Evolutionary conservation across 495 filamentous ascomycete genomes (phyloP), one percentile per base, ranked within the genome.

Genomic region (Corynascus novoguineensis): DNA sequence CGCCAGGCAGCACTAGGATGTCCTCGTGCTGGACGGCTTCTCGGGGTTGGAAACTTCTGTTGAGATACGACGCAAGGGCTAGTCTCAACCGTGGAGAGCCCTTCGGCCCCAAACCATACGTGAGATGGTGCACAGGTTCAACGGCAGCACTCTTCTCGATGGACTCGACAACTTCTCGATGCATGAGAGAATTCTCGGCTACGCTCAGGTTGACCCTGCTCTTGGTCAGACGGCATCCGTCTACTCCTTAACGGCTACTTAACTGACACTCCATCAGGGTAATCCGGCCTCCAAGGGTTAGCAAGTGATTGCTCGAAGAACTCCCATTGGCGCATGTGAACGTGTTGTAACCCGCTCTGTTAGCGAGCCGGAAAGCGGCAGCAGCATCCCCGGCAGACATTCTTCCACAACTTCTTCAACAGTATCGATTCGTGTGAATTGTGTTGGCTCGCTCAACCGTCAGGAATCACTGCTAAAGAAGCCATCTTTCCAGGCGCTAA

Each of bases 51-150:
- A 72, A 68, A 11, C 61, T 46, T 15, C 31, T 32, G 34, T 66
- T 70, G 37, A 72, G 37, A 44, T 70, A 70, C 14, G 60, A 47
- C 17, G 67, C 65, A 1, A 68, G 28, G 8, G 68, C 59, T 27
- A 53, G 42, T 45, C 63, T 59, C 10, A 72, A 64, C 27, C 59
- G 62, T 1, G 61, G 38, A 0, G 64, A 68, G 11, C 62, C 62
- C 19, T 53, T 49, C 1, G 62, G 62, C 0, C 70, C 70, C 19
- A 55, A 60, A 19, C 68, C 68, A 40, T 69, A 70, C 2, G 66
- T 69, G 40, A 72, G 61, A n/a, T 67, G 58, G 25, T 34, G 50
- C 22, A 44, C 35, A 14, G 59, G 60, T n/a, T 61, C 60, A 14
- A 61, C 57, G 14, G 41, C 32, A 3, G 44, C 34, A 35, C 60